These are phyloP conservation scores for Rugosomyces carneus DNA, from an alignment of 1,284 basidiomycete genomes.

Conservation along the genomic window DNA sequence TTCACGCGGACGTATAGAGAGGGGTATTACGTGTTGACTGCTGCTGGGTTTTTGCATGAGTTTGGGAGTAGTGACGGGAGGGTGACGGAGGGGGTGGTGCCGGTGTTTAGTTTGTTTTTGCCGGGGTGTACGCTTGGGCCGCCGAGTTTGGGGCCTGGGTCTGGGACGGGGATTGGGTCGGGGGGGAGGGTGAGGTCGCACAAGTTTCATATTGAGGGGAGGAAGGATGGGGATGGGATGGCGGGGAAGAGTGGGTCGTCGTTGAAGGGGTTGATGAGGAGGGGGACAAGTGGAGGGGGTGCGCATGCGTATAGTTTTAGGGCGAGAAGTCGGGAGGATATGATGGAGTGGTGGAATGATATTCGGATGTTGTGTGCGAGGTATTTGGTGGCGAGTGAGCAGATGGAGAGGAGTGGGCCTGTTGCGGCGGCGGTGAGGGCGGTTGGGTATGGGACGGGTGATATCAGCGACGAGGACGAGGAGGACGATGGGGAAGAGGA, in stretches of 20 bases:
- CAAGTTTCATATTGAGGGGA: conserved; percentile 97
- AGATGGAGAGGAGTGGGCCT: conserved; percentile 89
- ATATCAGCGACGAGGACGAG: conserved; percentile 63
- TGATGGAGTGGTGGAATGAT: conserved; percentile 99
- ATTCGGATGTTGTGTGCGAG: conserved; percentile 93
- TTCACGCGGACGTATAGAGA: conserved; percentile 91
- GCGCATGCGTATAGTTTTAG: conserved; percentile 88
- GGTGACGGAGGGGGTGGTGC: conserved; percentile 48
- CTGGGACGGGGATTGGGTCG: no score
- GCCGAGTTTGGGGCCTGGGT: conserved; percentile 58
- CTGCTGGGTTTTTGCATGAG: conserved; percentile 94
- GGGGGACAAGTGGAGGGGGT: no score
- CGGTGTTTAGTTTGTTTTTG: conserved; percentile 87
- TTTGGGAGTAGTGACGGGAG: conserved; percentile 78
- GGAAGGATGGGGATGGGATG: conserved; percentile 75
- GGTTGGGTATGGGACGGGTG: conserved; percentile 80
- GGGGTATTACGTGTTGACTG: conserved; percentile 89
- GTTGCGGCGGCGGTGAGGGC: conserved; percentile 89
- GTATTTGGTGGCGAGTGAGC: conserved; percentile 92
- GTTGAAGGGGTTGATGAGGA: conserved; percentile 34
- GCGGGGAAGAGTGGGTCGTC: conserved; percentile 47
- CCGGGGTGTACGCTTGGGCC: conserved; percentile 96
- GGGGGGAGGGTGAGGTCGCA: conserved; percentile 79
- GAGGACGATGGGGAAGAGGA: conserved; percentile 78
- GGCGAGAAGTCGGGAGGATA: conserved; percentile 86